phyloP scores from a whole-genome alignment of 2,329 filamentous ascomycete genomes.

The Xenosphaeropsis pyriputrescens region DNA sequence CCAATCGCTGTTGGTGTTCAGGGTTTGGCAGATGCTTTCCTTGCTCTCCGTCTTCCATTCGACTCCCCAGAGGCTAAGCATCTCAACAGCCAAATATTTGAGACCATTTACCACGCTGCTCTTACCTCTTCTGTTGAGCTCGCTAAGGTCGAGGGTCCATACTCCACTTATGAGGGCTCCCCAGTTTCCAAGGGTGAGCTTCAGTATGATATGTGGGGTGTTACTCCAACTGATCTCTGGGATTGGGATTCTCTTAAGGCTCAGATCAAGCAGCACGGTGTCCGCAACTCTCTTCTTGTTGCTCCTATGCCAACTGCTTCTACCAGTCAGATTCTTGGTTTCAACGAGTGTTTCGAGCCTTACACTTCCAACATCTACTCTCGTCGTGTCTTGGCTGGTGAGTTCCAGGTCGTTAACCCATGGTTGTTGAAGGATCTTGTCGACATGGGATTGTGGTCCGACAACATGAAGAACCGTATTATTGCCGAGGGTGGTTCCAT shows the following conservation, averaged over 20 bases:
- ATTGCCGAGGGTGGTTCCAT: conserved; percentile 93
- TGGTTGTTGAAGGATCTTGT: conserved; percentile 98
- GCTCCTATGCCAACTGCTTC: conserved; percentile 97
- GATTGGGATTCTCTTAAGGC: conserved; percentile 85
- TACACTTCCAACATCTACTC: conserved; percentile 99
- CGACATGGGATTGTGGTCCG: conserved; percentile 95
- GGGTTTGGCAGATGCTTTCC: conserved; percentile 94
- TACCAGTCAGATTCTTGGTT: conserved; percentile 93
- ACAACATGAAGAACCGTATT: conserved; percentile 99
- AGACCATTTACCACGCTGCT: conserved; percentile 96
- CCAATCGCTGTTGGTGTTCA: conserved; percentile 95
- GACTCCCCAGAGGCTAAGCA: conserved; percentile 88
- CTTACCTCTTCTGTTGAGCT: conserved; percentile 80
- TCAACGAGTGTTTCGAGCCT: conserved; percentile 99
- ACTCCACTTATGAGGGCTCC: conserved; percentile 83
- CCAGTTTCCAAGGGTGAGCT: conserved; percentile 91
- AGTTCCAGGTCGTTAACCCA: conserved; percentile 99
- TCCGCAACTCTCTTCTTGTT: conserved; percentile 89
- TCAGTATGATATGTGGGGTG: conserved; percentile 98
- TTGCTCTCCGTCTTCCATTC: conserved; percentile 91
- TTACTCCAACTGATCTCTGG: conserved; percentile 88
- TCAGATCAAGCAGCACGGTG: conserved; percentile 81
- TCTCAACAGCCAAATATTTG: conserved; percentile 96
- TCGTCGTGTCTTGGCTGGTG: conserved; percentile 89
- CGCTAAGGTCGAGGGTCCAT: conserved; percentile 70